Base-by-base conservation (phyloP, 2,329 filamentous ascomycete species). In the Anthostomella pinea region DNA sequence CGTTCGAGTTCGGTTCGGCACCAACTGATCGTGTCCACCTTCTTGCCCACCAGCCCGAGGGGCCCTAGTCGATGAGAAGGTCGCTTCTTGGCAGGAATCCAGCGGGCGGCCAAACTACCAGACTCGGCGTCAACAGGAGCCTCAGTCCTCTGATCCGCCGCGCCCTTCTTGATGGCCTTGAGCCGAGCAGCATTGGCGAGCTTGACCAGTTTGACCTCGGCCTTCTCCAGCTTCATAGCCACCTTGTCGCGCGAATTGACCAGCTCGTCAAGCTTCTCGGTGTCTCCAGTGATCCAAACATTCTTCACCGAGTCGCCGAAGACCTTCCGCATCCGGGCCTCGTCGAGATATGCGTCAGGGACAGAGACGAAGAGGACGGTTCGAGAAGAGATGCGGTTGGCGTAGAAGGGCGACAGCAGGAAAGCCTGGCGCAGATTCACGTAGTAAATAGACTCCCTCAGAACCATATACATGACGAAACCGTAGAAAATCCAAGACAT, bases 11-110 rank as follows among this genome's bases (percentile, higher is more conserved):
- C 85, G 2, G 73, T 70, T 33, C 93, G 85, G 46, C 81, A 85
- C 85, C 86, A 96, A 45, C 91, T 81, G 61, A 98, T 96, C 0
- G 89, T 93, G 65, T 98, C 93, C 11, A 96, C 90, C 62, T 95
- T 93, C 58, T 88, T 83, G 49, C 89, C 86, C 48, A 90, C 76
- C 30, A 86, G 71, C 11, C 76, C 77, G 15, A 93, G 62, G 5
- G 75, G 71, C 58, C 84, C 86, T 37, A 83, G 67, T 34, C 76
- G 75, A 58, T 95, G 89, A 2, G 83, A 81, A 2, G 89, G 89
- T 27, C 89, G 78, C 51, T 88, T 75, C 62, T 87, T 83, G 8
- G 71, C 67, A 11, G 80, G 73, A 24, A 95, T 68, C 81, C 85
- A 95, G 47, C 81, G 83, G 10, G 81, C 79, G 9, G 87, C 85